Base-by-base conservation (phyloP, 768 basidiomycete genomes). In the Suillus variegatus region DNA sequence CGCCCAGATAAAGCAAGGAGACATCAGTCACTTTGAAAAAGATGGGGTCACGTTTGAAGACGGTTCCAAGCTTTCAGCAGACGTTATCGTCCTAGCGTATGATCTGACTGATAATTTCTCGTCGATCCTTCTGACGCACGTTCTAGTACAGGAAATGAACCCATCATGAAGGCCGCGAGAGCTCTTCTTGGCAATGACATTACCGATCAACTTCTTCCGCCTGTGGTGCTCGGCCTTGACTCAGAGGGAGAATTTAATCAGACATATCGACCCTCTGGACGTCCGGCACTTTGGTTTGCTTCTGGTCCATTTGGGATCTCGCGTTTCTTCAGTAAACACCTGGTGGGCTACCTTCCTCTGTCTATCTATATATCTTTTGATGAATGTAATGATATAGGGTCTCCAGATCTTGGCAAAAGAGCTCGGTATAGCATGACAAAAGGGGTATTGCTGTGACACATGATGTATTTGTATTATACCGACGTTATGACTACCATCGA, bases 401-500 rank as follows among this genome's bases (percentile, higher is more conserved):
- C 51, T 52, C 25, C 51, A 52, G 25, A 52, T 52, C 25, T 52
- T 52, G 51, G 51, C 51, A 28, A 25, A 14, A 28, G 14, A 51
- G 14, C 25, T 51, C 14, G 25, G 25, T 51, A 51, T 51, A 51
- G 49, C 13, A 28, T 51, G 25, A 14, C n/a, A 13, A 49, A 49
- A 22, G 12, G n/a, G 22, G 13, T 49, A 6, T 22, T 22, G 47
- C 12, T 14, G n/a, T 49, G 6, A 22, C 22, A 3, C 22, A 44
- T 44, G 44, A 46, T 46, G 4, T 38, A 9, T 38, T 9, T 38
- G 1, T 38, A 38, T 38, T 6, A 22, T 47, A 22, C 12, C n/a
- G n/a, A 47, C 6, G 7, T n/a, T 65, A 32, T 44, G n/a, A 57
- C 72, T 69, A 92, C 91, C 90, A 92, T 2, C 86, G 78, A 25